Base-by-base conservation (phyloP, 2,329 filamentous ascomycete species). In the Penicillium sp. region DNA sequence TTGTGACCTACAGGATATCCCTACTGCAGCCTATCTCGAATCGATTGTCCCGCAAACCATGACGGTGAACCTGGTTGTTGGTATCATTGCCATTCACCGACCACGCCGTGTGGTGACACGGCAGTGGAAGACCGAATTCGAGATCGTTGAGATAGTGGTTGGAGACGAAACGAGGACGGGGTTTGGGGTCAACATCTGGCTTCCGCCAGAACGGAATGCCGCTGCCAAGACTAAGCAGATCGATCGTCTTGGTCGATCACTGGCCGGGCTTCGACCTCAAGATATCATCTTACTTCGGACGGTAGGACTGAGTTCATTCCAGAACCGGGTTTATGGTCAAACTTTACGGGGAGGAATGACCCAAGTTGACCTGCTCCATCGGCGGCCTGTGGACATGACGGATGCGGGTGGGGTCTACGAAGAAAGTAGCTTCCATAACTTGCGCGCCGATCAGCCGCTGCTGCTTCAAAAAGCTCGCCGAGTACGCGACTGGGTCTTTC, bases 181-280 rank as follows among this genome's bases (percentile, higher is more conserved):
- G 2, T 96, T 97, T 73, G 85, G 82, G 24, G 80, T 97, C 51
- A 92, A 89, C 2, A 91, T 96, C 70, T 97, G 93, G 93, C 77
- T 96, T 1, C 75, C 81, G 4, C 72, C 77, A 2, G 51, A 57
- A 18, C 65, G 72, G 5, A 42, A 60, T 39, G 33, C 29, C 29
- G 56, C 42, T 26, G 59, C 56, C 61, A 64, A 57, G 34, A 39
- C 23, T 24, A 50, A 34, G 14, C 52, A 63, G 24, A 57, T 57
- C 21, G 62, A 67, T 54, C 66, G 61, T 28, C 73, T 84, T 21
- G 67, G 76, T 9, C 63, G 67, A 60, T 77, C 64, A 36, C 71
- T 77, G 55, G 70, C 75, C 1, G 72, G 68, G 0, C 74, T 96
- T 28, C 81, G 87, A 42, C 76, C 85, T 0, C 87, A 88, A 63